phyloP scores from a whole-genome alignment of 2,329 filamentous ascomycete species.

The Sporothrix brunneoviolacea region DNA sequence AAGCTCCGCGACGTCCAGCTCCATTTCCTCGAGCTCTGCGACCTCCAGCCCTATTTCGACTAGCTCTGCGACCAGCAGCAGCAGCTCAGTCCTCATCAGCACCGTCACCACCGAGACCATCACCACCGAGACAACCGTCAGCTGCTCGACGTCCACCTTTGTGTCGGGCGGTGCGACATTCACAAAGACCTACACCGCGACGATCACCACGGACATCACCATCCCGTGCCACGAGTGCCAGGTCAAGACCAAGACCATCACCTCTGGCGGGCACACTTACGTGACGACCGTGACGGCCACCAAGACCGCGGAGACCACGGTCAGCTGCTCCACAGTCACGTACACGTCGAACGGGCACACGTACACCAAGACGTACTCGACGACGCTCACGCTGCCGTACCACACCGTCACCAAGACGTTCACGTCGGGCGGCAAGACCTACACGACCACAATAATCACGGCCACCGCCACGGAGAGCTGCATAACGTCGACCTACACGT shows the following conservation, averaged over 20 bases:
- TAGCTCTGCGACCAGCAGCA: too few species aligned
- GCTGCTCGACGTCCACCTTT: constrained; percentile 1
- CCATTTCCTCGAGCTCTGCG: not conserved
- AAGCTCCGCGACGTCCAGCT: not conserved
- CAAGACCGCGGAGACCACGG: constrained; percentile 6
- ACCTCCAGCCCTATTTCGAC: not conserved
- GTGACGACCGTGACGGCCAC: constrained; percentile 3
- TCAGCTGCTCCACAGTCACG: constrained; percentile 5
- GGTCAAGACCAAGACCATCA: not conserved
- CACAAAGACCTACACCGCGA: constrained; percentile 2
- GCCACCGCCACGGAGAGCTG: not conserved
- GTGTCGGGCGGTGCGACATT: not conserved
- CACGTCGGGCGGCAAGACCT: constrained; percentile 6
- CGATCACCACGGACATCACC: constrained; percentile 3
- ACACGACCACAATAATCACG: constrained; percentile 4
- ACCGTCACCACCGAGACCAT: not conserved
- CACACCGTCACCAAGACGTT: constrained; percentile 10
- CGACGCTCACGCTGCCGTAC: constrained; percentile 4
- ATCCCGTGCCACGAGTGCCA: constrained; percentile 2
- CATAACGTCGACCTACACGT: constrained; percentile 3
- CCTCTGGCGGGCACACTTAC: not conserved
- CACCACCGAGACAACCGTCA: not conserved
- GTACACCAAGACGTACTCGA: constrained; percentile 7
- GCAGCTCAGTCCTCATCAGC: not conserved
- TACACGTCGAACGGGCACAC: constrained; percentile 8